Evolutionary conservation across 106 monocot species (phyloP), one percentile per base, ranked within the genome.

Genomic region (Vanilla planifolia): DNA sequence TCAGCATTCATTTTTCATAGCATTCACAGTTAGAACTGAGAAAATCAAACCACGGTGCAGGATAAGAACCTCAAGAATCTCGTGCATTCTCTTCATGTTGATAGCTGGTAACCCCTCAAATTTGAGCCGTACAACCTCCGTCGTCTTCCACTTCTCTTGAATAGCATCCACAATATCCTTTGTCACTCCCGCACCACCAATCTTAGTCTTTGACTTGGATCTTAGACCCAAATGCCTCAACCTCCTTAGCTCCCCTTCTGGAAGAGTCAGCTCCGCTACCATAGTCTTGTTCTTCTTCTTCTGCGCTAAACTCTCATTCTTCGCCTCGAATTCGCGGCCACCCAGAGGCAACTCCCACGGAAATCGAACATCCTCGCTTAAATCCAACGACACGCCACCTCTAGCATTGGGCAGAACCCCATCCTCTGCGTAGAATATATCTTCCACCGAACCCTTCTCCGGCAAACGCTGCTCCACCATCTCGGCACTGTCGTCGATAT

Each of bases 71-170:
- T 96, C 91, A 43, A 91, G 60, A 33, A 91, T 88, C 74, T 96
- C 96, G 51, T 91, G 91, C 74, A 85, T 84, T 26, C 86, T 65
- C 67, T 75, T 91, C 96, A 96, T 96, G 53, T 96, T 96, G 40
- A 91, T 79, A 6, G 96, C 84, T 0, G 84, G 68, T 2, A 79
- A 48, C 5, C 96, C 96, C 57, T 91, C 87, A 16, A 83, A 87
- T 68, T 96, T 96, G 55, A 96, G 62, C 69, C 96, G 76, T 40
- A 96, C 96, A 37, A 96, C 87, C 84, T 96, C 96, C 50, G 73
- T 65, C 0, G 72, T 82, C 62, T 21, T 59, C 91, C 96, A 96
- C 67, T 73, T 87, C 65, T 84, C 87, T 24, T 68, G 90, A 30
- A 91, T 96, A 57, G 63, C 32, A 41, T 91, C 91, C 48, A 91